Conservation (phyloP, 208 protist species). For the Trypanosoma vivax region DNA sequence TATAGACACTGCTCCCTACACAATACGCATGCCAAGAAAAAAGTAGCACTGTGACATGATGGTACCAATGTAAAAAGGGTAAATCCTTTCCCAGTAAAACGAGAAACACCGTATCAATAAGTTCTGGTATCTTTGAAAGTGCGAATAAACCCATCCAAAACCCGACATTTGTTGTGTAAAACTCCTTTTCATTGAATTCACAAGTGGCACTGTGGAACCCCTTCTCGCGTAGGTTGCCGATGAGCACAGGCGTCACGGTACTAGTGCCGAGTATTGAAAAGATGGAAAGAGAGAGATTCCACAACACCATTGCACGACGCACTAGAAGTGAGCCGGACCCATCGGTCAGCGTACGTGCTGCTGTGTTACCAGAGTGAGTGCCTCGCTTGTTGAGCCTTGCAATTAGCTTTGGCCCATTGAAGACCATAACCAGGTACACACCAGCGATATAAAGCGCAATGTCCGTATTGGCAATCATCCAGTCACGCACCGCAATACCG, state of each 20-base stretch:
- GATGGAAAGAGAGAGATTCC: constrained; percentile 42
- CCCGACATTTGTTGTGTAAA: constrained; percentile 21
- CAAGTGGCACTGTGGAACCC: constrained; percentile 21
- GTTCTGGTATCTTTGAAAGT: constrained; percentile 55
- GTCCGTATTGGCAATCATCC: constrained; percentile 38
- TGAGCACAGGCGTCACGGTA: constrained; percentile 19
- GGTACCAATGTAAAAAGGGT: constrained; percentile 78
- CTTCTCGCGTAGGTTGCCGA: constrained; percentile 10
- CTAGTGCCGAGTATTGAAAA: constrained; percentile 38
- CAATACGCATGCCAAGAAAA: constrained; percentile 43
- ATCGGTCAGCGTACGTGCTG: not conserved
- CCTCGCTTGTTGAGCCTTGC: constrained; percentile 4
- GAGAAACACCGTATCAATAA: constrained; percentile 67
- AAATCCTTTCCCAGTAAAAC: constrained; percentile 55
- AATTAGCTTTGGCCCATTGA: constrained; percentile 14
- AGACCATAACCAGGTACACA: constrained; percentile 28
- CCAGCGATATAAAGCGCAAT: constrained; percentile 25
- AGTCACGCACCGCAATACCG: constrained; percentile 22
- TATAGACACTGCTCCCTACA: constrained; percentile 4
- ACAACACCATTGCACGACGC: constrained; percentile 24
- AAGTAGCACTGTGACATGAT: constrained; percentile 35
- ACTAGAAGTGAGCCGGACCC: constrained; percentile 6
- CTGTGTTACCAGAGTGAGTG: not conserved
- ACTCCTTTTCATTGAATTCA: constrained; percentile 18
- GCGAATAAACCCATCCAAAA: constrained; percentile 40